A percentile compares a stretch with the other conserved stretches of the same genome.
phyloP scores from a whole-genome alignment of 2,329 filamentous ascomycete species.

The Cercospora beticola region DNA sequence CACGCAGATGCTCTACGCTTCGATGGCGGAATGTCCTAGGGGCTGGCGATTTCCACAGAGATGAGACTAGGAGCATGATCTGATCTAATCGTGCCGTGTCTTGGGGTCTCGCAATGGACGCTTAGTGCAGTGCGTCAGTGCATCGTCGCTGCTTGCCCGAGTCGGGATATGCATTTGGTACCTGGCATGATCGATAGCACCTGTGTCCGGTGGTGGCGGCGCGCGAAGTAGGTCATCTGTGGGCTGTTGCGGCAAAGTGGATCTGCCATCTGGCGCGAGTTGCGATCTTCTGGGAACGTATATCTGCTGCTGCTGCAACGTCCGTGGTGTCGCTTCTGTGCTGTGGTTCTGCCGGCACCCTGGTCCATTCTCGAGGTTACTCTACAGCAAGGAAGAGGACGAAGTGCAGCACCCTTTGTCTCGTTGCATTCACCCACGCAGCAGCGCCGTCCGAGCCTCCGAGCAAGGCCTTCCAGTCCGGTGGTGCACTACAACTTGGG shows the following conservation, averaged over 20 bases:
- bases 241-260: slow-evolving; percentile 16
- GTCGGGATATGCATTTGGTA: slow-evolving; percentile 25
- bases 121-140: slow-evolving; percentile 1
- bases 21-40: not conserved
- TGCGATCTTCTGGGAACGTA: slow-evolving; percentile 26
- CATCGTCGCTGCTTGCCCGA: slow-evolving; percentile 13
- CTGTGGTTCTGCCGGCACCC: slow-evolving; percentile 23
- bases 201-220: slow-evolving; percentile 25
- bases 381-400: slow-evolving; percentile 39
- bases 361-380: slow-evolving; percentile 31
- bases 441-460: slow-evolving; percentile 33
- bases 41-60: not conserved
- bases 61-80: slow-evolving; percentile 1
- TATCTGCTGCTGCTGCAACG: slow-evolving; percentile 20
- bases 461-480: slow-evolving; percentile 30
- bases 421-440: slow-evolving; percentile 22
- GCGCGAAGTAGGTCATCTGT: slow-evolving; percentile 23
- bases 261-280: slow-evolving; percentile 22
- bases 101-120: slow-evolving; percentile 4
- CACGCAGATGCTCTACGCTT: slow-evolving; percentile 7
- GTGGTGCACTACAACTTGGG: slow-evolving; percentile 16
- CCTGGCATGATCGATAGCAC: slow-evolving; percentile 29
- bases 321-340: slow-evolving; percentile 19
- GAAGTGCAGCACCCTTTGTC: slow-evolving; percentile 30
- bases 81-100: slow-evolving; percentile 7